Conservation (phyloP, 1,284 basidiomycete genomes). For the Cryptococcus jaspeensis region DNA sequence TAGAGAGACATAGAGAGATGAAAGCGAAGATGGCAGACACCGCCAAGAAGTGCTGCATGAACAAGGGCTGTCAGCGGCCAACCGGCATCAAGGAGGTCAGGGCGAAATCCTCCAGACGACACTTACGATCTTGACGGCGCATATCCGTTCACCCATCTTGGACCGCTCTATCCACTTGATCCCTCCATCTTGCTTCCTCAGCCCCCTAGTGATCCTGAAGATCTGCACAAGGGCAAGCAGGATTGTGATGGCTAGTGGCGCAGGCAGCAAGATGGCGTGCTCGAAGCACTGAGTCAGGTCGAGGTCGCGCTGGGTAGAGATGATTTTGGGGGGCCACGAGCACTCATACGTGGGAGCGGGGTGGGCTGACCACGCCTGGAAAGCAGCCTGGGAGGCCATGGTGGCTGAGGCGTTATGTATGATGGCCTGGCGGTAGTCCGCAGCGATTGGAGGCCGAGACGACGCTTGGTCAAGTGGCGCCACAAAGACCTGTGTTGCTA, state of each 20-base stretch:
- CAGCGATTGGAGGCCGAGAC: too few species aligned
- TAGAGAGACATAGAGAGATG: conserved; percentile 56
- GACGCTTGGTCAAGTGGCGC: too few species aligned
- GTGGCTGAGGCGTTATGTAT: too few species aligned
- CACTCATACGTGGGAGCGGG: conserved; percentile 15
- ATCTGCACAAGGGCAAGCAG: conserved; percentile 53
- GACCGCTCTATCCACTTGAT: conserved; percentile 35
- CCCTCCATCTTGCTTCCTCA: conserved; percentile 24
- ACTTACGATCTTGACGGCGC: conserved; percentile 66
- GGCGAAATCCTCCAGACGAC: conserved; percentile 55
- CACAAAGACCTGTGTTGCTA: too few species aligned
- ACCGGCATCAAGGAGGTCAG: neutral
- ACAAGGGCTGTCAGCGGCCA: conserved; percentile 41
- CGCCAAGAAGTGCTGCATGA: conserved; percentile 42
- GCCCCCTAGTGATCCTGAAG: conserved; percentile 43
- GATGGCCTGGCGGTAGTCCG: too few species aligned
- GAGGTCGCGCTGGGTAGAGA: conserved; percentile 63
- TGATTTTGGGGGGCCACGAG: conserved; percentile 36
- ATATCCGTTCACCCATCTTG: conserved; percentile 56
- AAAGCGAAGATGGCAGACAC: conserved; percentile 55
- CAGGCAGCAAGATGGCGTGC: conserved; percentile 63
- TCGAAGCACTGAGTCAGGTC: conserved; percentile 85
- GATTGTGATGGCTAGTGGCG: conserved; percentile 58
- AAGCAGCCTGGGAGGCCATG: conserved; percentile 11
- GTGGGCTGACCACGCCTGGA: neutral